Conservation (phyloP, 129 eudicot species). For the Saussurea involucrata region DNA sequence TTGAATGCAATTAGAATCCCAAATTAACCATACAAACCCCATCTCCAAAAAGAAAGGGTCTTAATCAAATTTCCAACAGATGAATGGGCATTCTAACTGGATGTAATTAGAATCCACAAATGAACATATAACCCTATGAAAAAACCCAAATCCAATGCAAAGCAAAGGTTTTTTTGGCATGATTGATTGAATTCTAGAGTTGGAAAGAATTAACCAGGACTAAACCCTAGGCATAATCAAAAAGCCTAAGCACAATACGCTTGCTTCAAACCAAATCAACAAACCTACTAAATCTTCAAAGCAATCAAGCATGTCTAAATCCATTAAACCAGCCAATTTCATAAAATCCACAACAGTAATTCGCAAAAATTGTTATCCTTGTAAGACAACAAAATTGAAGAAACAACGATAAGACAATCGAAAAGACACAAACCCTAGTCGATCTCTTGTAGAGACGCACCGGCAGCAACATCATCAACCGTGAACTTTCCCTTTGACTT, state of each 20-base stretch:
- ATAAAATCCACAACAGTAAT: not conserved
- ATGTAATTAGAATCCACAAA: not conserved
- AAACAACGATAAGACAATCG: not conserved
- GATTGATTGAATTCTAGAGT: not conserved
- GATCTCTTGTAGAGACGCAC: conserved; percentile 35
- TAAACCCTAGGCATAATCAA: not conserved
- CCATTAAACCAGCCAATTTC: not conserved
- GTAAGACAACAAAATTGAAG: conserved; percentile 13
- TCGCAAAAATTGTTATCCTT: not conserved
- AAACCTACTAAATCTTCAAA: not conserved
- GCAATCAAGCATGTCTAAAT: not conserved
- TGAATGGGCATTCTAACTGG: not conserved
- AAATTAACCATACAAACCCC: not conserved
- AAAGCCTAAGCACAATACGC: not conserved
- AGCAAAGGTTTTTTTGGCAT: not conserved
- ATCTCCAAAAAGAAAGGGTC: not conserved
- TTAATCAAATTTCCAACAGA: not conserved
- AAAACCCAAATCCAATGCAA: not conserved
- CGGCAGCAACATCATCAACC: conserved; percentile 44
- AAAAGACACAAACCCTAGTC: conserved; percentile 21
- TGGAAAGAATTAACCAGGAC: not conserved
- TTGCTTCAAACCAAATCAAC: not conserved
- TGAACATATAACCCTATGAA: not conserved
- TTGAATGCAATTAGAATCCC: not conserved
- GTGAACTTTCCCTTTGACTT: conserved; percentile 68